Conservation (phyloP, 2,329 filamentous ascomycete species). For the Aspergillus latus region DNA sequence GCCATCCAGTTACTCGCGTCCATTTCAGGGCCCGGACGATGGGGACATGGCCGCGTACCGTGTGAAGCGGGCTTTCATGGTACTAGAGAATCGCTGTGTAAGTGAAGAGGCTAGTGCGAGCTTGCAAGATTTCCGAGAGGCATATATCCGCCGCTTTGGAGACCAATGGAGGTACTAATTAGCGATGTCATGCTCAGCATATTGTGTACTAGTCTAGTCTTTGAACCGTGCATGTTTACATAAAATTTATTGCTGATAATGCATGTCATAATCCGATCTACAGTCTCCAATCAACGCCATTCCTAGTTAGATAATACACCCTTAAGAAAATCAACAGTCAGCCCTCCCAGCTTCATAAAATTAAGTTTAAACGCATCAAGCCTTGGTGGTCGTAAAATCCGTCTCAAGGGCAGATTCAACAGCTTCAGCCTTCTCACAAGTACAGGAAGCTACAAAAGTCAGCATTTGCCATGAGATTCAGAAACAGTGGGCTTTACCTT, state of each 20-base stretch:
- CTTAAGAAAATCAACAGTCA: neutral
- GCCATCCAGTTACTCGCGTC: constrained; percentile 23
- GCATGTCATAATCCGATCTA: neutral
- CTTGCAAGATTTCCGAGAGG: constrained; percentile 30
- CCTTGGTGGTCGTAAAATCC: constrained; percentile 80
- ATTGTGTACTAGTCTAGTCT: neutral
- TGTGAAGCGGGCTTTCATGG: constrained; percentile 35
- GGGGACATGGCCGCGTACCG: constrained; percentile 24
- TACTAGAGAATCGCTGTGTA: constrained; percentile 34
- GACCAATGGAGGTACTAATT: constrained; percentile 22
- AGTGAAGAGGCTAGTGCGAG: constrained; percentile 38
- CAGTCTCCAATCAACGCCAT: constrained; percentile 5
- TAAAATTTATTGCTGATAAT: neutral
- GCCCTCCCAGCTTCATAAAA: neutral
- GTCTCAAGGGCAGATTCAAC: constrained; percentile 68
- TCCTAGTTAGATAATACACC: constrained; percentile 3
- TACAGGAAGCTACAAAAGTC: constrained; percentile 62
- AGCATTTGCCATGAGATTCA: constrained; percentile 6
- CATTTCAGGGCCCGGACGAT: constrained; percentile 14
- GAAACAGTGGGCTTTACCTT: constrained; percentile 54
- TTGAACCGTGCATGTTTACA: neutral
- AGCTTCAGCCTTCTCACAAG: constrained; percentile 73
- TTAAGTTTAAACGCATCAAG: constrained; percentile 2
- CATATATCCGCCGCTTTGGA: constrained; percentile 26
- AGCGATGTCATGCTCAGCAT: neutral